Evolutionary conservation across 73 alveolate genomes (phyloP).

Genomic region (Paramecium bursaria): DNA sequence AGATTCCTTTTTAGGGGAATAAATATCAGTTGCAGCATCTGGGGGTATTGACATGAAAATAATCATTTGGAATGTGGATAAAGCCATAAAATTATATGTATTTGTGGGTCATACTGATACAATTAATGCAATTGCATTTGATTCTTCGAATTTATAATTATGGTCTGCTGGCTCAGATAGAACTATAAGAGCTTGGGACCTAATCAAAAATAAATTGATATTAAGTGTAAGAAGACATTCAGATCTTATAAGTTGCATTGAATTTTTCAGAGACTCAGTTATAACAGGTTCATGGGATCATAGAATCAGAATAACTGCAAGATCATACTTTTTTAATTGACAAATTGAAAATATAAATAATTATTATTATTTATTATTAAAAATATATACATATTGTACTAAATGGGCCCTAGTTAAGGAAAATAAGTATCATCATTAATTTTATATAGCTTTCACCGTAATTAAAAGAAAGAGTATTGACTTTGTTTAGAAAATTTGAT

Average conservation of each 20-base stretch:
- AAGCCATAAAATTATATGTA: constrained; percentile 10
- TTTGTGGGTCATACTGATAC: constrained; percentile 65
- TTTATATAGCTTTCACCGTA: constrained; percentile 59
- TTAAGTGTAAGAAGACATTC: constrained; percentile 44
- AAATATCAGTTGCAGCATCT: constrained; percentile 50
- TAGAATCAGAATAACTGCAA: constrained; percentile 52
- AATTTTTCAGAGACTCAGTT: constrained; percentile 15
- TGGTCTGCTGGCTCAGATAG: constrained; percentile 56
- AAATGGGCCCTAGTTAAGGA: constrained; percentile 42
- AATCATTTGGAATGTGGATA: constrained; percentile 61
- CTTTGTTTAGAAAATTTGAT: constrained; percentile 53
- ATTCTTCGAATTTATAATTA: constrained; percentile 4
- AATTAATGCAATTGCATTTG: constrained; percentile 23
- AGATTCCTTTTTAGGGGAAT: constrained; percentile 38
- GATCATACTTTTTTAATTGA: no score
- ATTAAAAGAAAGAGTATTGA: constrained; percentile 58
- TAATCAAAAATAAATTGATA: background rate
- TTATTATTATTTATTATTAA: no score
- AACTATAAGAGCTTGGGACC: constrained; percentile 41
- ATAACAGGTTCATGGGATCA: constrained; percentile 53
- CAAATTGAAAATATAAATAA: no score
- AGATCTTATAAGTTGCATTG: constrained; percentile 6
- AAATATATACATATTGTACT: no score
- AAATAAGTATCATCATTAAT: background rate
- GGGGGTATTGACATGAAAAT: constrained; percentile 62